Conservation (phyloP, 305 asterid species). For the Solanum aculeatissimum region DNA sequence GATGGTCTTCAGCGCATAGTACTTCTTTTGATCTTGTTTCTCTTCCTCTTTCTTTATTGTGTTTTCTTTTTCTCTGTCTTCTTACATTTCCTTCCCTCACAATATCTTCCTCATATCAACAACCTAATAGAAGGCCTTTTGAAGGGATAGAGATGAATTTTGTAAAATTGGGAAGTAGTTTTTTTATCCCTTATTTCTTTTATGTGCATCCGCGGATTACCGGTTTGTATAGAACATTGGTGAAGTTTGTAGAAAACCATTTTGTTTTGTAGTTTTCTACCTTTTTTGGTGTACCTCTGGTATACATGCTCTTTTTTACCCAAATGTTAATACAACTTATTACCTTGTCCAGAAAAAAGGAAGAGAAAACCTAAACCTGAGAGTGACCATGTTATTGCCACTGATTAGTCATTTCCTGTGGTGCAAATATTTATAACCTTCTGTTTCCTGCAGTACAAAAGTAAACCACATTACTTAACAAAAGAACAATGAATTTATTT, state of each 20-base stretch:
- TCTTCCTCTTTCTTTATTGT: not conserved
- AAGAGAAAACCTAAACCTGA: not conserved
- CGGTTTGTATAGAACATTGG: not conserved
- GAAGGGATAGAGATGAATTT: not conserved
- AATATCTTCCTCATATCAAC: not conserved
- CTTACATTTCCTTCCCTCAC: not conserved
- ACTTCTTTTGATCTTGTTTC: not conserved
- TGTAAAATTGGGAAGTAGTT: not conserved
- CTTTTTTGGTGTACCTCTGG: not conserved
- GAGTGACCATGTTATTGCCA: not conserved
- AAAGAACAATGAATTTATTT: not conserved
- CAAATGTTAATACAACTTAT: not conserved
- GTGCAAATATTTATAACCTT: not conserved
- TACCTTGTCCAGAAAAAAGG: not conserved
- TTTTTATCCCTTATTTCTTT: not conserved
- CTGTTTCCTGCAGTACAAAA: not conserved
- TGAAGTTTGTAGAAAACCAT: not conserved
- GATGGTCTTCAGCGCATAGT: not conserved
- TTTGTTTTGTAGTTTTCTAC: not conserved
- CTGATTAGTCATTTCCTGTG: not conserved
- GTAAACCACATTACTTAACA: not conserved
- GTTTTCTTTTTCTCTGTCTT: not conserved
- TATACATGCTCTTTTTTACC: not conserved
- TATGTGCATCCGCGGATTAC: not conserved
- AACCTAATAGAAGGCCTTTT: not conserved